Evolutionary conservation across 768 basidiomycete genomes (phyloP).

Genomic region (Dendrothele bispora): DNA sequence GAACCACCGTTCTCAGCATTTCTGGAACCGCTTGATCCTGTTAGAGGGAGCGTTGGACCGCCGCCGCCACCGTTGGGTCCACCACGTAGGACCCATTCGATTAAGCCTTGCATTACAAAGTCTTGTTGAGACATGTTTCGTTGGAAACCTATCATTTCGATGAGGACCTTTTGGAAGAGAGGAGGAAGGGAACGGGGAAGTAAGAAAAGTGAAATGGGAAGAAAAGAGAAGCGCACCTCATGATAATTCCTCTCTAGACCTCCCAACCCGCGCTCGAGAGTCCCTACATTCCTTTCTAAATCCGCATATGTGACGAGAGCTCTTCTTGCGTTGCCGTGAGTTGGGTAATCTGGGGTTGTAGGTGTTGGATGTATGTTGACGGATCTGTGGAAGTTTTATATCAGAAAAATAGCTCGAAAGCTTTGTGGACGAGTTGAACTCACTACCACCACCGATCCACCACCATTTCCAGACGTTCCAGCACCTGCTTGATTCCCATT

Average conservation of each 20-base stretch:
- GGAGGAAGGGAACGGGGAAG: neutral
- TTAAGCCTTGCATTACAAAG: slow-evolving; percentile 75
- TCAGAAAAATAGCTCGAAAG: too few relatives aligned
- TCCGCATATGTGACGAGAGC: slow-evolving; percentile 52
- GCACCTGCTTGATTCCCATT: too few relatives aligned
- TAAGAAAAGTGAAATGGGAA: neutral
- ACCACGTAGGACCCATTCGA: slow-evolving; percentile 76
- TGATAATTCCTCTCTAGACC: slow-evolving; percentile 43
- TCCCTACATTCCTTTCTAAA: slow-evolving; percentile 59
- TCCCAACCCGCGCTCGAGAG: slow-evolving; percentile 44
- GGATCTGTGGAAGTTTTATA: too few relatives aligned
- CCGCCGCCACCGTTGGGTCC: slow-evolving; percentile 34
- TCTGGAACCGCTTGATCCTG: too few relatives aligned
- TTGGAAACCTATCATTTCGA: slow-evolving; percentile 74
- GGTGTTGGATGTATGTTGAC: slow-evolving; percentile 10
- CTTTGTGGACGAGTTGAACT: too few relatives aligned
- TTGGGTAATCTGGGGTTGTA: slow-evolving; percentile 51
- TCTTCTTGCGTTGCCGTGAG: slow-evolving; percentile 49
- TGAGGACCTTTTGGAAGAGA: slow-evolving; percentile 39
- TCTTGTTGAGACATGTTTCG: slow-evolving; percentile 83
- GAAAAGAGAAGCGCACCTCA: slow-evolving; percentile 33
- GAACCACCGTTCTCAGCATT: too few relatives aligned
- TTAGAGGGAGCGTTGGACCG: too few relatives aligned
- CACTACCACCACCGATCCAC: too few relatives aligned
- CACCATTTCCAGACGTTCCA: too few relatives aligned